Conservation (phyloP, 768 basidiomycete species). For the Lepiota subincarnata region DNA sequence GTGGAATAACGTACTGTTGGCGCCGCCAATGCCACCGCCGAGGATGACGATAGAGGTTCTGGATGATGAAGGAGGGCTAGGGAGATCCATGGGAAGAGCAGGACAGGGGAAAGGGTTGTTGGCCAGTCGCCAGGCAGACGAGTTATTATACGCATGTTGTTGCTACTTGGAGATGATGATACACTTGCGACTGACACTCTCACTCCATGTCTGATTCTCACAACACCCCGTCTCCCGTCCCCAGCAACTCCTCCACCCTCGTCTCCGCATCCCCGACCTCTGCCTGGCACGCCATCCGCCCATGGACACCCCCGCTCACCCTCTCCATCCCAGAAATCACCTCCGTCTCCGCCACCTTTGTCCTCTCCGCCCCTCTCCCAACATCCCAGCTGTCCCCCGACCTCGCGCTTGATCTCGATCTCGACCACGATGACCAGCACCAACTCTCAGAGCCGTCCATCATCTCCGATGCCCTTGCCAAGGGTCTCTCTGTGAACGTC, state of each 20-base stretch:
- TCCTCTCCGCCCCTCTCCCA: slow-evolving; percentile 45
- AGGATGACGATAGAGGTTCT: slow-evolving; percentile 1
- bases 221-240: not conserved
- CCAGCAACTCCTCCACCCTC: slow-evolving; percentile 6
- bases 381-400: not conserved
- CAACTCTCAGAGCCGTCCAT: slow-evolving; percentile 35
- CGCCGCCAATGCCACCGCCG: slow-evolving; percentile 4
- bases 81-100: not conserved
- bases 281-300: slow-evolving; percentile 69
- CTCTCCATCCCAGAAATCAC: slow-evolving; percentile 77
- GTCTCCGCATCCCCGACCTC: slow-evolving; percentile 20
- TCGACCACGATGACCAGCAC: slow-evolving; percentile 11
- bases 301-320: slow-evolving; percentile 69
- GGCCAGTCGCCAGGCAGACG: no score
- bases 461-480: slow-evolving; percentile 64
- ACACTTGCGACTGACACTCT: no score
- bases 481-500: slow-evolving; percentile 75
- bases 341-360: slow-evolving; percentile 80
- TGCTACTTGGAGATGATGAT: no score
- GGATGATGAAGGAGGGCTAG: not conserved
- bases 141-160: no score
- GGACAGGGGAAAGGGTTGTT: no score
- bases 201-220: slow-evolving; percentile 1
- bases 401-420: slow-evolving; percentile 6
- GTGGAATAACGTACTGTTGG: not conserved